Evolutionary conservation across 1,284 basidiomycete species (phyloP), one percentile per base, ranked within the genome.

Genomic region (Vanrija sp.): DNA sequence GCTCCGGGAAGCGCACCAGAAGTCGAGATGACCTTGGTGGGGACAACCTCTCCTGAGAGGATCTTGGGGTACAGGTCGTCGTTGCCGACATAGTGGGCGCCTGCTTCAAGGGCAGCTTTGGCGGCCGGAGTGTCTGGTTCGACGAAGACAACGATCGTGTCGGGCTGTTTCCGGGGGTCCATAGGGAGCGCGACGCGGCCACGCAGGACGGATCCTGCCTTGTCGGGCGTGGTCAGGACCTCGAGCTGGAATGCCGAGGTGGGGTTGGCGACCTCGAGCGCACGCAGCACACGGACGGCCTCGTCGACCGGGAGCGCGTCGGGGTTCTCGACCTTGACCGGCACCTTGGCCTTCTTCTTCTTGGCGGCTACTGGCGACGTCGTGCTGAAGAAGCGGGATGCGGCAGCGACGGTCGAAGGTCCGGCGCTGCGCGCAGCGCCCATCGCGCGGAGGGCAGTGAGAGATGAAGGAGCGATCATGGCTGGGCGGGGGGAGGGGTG

Each of bases 71-170:
- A 83, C 14, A 96, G 79, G 67, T 96, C 92, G 43, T 83, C 80
- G 15, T 88, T 90, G 50, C 93, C 93, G 34, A 95, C 88, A 63
- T 88, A 83, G 60, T 90, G 84, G 3, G 90, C 92, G 7, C 91
- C 91, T 8, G 89, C 89, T 49, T 80, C 83, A 72, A 81, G 85
- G 45, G 90, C 87, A 16, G 88, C 85, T 14, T 86, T 86, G 1
- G 57, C 63, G 8, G 68, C 68, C 5, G 65, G 55, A 1, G 67
- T 65, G 43, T 62, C 61, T 3, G 67, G 63, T 64, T 92, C 88
- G 6, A 91, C 90, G 66, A 96, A 94, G 23, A 94, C 91, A 28
- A 94, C 80, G 49, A 96, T 85, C 51, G 82, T 84, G 64, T 87
- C 84, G 40, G 82, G 76, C 8, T 60, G 58, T 49, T 83, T 76